Conservation (phyloP, 371 early-diverging fungal genomes). For the Syncephalastrum racemosum region DNA sequence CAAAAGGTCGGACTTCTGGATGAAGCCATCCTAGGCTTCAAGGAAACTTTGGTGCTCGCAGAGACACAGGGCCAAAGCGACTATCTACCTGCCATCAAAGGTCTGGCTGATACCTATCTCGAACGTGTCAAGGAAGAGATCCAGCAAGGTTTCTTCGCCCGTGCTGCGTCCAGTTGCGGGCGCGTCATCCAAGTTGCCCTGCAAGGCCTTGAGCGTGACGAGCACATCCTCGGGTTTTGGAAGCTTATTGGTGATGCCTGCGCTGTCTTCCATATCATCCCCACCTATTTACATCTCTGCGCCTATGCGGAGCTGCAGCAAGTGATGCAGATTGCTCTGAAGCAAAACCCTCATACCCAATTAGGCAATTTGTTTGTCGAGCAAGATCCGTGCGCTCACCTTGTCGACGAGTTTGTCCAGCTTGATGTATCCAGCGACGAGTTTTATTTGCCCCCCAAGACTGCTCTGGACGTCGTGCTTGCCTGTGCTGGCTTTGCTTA, state of each 20-base stretch:
- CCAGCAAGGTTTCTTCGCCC: conserved; percentile 73
- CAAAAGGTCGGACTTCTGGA: conserved; percentile 64
- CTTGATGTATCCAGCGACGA: conserved; percentile 23
- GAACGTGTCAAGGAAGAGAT: conserved; percentile 64
- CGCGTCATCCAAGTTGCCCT: conserved; percentile 43
- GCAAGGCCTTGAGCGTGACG: conserved; percentile 34
- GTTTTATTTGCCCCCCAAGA: conserved; percentile 34
- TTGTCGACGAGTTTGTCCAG: conserved; percentile 30
- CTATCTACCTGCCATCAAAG: conserved; percentile 60
- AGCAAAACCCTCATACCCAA: conserved; percentile 27
- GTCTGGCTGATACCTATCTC: conserved; percentile 65
- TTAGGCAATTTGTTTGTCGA: conserved; percentile 37
- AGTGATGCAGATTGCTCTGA: conserved; percentile 24
- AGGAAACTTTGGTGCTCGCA: conserved; percentile 41
- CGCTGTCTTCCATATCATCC: conserved; percentile 46
- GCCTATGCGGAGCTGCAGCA: conserved; percentile 32
- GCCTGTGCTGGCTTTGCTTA: conserved; percentile 50
- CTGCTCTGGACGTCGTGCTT: conserved; percentile 36
- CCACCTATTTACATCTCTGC: conserved; percentile 48
- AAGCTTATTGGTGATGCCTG: conserved; percentile 76
- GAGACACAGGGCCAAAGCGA: conserved; percentile 32
- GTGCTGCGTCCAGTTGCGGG: conserved; percentile 59
- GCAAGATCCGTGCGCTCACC: conserved; percentile 24
- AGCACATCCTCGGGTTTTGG: conserved; percentile 53
- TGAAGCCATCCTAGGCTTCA: conserved; percentile 65